phyloP scores from a whole-genome alignment of 768 basidiomycete species.

The Leccinum rimulosum region DNA sequence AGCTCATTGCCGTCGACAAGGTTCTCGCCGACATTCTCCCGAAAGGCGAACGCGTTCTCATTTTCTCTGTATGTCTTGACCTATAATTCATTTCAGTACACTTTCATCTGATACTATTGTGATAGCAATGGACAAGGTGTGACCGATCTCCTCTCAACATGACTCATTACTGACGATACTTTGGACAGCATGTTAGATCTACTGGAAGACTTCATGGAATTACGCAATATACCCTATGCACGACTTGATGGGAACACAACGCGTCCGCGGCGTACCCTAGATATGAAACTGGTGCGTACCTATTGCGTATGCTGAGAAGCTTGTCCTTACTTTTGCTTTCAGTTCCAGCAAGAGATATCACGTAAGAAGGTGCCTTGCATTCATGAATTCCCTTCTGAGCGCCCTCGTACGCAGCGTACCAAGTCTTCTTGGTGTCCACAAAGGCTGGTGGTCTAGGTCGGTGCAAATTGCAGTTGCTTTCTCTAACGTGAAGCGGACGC shows the following conservation, averaged over 20 bases:
- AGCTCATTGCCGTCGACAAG: conserved; percentile 58
- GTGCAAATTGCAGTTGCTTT: conserved; percentile 2
- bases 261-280: conserved; percentile 53
- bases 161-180: not conserved
- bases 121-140: conserved; percentile 58
- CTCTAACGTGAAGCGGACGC: conserved; percentile 2
- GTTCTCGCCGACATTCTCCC: conserved; percentile 53
- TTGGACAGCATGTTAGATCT: conserved; percentile 60
- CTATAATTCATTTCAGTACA: not conserved
- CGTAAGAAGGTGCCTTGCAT: conserved; percentile 35
- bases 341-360: conserved; percentile 61
- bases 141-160: not conserved
- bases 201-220: conserved; percentile 62
- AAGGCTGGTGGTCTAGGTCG: conserved; percentile 68
- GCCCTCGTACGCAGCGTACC: conserved; percentile 41
- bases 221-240: conserved; percentile 58
- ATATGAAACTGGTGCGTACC: conserved; percentile 51
- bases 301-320: not conserved
- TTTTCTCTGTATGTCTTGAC: conserved; percentile 54
- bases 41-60: conserved; percentile 60
- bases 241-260: conserved; percentile 56
- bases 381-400: conserved; percentile 4
- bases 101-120: conserved; percentile 11
- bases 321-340: conserved; percentile 1
- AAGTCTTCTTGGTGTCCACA: conserved; percentile 70